Conservation (phyloP, 495 filamentous ascomycete species). For the Corynascus novoguineensis region DNA sequence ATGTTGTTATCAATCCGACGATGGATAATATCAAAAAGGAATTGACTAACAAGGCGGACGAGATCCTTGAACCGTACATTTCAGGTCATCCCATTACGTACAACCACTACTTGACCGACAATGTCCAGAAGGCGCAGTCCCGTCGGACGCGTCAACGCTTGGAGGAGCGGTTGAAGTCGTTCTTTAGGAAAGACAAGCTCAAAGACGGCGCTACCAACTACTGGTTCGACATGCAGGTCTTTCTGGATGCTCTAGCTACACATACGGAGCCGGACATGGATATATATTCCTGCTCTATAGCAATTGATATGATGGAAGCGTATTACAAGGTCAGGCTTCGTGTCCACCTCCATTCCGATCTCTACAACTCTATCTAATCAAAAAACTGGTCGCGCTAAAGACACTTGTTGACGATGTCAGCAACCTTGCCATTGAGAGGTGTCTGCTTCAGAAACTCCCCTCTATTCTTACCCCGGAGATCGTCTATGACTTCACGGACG, state of each 20-base stretch:
- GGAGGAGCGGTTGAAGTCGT: not conserved
- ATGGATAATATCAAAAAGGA: not conserved
- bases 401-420: constrained; percentile 6
- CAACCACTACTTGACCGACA: constrained; percentile 12
- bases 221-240: not conserved
- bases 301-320: constrained; percentile 10
- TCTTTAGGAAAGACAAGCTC: not conserved
- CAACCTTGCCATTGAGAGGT: constrained; percentile 7
- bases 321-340: constrained; percentile 11
- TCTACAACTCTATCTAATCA: not conserved
- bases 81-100: constrained; percentile 10
- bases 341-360: not conserved
- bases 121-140: constrained; percentile 8
- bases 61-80: not conserved
- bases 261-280: constrained; percentile 12
- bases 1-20: not conserved
- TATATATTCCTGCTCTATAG: constrained; percentile 10
- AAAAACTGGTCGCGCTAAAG: constrained; percentile 3
- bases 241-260: not conserved
- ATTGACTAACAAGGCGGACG: not conserved
- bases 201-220: not conserved
- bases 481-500: constrained; percentile 1
- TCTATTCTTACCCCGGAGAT: constrained; percentile 3
- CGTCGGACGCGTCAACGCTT: not conserved
- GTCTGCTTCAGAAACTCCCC: constrained; percentile 4